A percentile compares a stretch with the other conserved stretches of the same genome.
Conservation (phyloP, 352 stramenopile species). For the Pythium vanterpoolii region DNA sequence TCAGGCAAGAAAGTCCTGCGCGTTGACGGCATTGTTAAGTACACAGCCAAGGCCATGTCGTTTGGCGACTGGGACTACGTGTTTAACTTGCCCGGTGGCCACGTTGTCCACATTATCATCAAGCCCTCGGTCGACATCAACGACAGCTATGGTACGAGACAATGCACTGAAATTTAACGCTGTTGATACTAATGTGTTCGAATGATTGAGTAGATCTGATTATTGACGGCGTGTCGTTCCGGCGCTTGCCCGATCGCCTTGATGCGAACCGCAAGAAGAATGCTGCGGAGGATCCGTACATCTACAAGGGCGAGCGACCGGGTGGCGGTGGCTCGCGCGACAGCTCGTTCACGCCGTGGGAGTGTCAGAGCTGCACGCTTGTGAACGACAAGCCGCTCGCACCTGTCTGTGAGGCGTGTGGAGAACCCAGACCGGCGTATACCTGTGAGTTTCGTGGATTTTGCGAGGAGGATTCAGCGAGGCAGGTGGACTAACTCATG, state of each 20-base stretch:
- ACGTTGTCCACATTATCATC: slow-evolving; percentile 84
- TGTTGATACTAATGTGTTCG: too few relatives aligned
- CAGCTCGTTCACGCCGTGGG: slow-evolving; percentile 63
- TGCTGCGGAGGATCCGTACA: not conserved
- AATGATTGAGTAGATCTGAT: slow-evolving; percentile 61
- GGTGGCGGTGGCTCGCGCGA: slow-evolving; percentile 32
- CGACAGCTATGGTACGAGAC: slow-evolving; percentile 76
- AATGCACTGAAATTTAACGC: too few relatives aligned
- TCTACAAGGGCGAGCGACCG: not conserved
- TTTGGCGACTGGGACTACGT: slow-evolving; percentile 86
- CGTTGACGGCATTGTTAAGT: slow-evolving; percentile 77
- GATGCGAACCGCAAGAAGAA: slow-evolving; percentile 20
- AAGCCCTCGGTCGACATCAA: slow-evolving; percentile 84
- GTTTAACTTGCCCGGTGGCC: slow-evolving; percentile 74
- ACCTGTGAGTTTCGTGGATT: slow-evolving; percentile 38
- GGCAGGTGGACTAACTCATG: not conserved
- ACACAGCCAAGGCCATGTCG: slow-evolving; percentile 68
- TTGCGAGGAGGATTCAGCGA: not conserved
- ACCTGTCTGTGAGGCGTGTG: slow-evolving; percentile 72
- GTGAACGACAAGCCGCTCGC: slow-evolving; percentile 76
- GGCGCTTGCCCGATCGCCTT: slow-evolving; percentile 63
- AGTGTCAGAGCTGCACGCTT: slow-evolving; percentile 69
- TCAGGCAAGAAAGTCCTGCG: slow-evolving; percentile 80
- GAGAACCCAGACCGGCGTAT: slow-evolving; percentile 53
- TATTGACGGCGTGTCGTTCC: slow-evolving; percentile 78